Base-by-base conservation (phyloP, 2,329 filamentous ascomycete species). In the Aspergillus intermedius region DNA sequence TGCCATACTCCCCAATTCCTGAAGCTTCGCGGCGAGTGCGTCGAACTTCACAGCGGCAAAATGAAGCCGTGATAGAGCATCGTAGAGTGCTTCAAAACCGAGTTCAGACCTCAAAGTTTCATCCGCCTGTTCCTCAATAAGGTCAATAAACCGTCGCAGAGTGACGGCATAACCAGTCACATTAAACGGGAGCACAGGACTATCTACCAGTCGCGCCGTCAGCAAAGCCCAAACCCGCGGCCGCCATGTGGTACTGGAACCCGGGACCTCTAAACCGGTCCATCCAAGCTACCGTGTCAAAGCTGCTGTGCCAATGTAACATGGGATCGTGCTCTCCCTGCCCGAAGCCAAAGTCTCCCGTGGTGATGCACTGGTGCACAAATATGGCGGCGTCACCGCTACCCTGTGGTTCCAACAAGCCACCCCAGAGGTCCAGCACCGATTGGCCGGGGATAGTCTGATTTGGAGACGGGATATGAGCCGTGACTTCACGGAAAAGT, bases 271-370 rank as follows among this genome's bases (percentile, higher is more conserved):
- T 86, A 55, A 80, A 87, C 1, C 69, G 82, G 5, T 81, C 74
- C 84, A 89, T 89, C 85, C 86, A 90, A 57, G 82, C 70, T 60
- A 84, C 88, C 8, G 76, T 83, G 61, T 90, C 87, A 61, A 87
- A 90, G 66, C 88, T 88, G 54, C 77, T 60, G 45, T 90, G 86
- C 58, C 89, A 90, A 65, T 86, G 83, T 58, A 85, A 84, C 39
- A 72, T 65, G 56, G 65, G 61, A 39, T 73, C 71, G 2, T 63
- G 58, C 0, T 54, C 46, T 34, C 63, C 65, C 7, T 53, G 60
- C 19, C 65, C 65, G 60, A 84, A 84, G 42, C 77, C 74, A 48
- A 85, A 72, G 58, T 84, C 77, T 9, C 84, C 61, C 42, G 72
- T 78, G 4, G 82, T 76, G 25, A 86, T 74, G 37, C 82, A 81